A percentile compares a stretch with the other conserved stretches of the same genome.
These are phyloP conservation scores for Priceomyces melissophilus DNA, from an alignment of 805 yeast species.

Conservation along the genomic window DNA sequence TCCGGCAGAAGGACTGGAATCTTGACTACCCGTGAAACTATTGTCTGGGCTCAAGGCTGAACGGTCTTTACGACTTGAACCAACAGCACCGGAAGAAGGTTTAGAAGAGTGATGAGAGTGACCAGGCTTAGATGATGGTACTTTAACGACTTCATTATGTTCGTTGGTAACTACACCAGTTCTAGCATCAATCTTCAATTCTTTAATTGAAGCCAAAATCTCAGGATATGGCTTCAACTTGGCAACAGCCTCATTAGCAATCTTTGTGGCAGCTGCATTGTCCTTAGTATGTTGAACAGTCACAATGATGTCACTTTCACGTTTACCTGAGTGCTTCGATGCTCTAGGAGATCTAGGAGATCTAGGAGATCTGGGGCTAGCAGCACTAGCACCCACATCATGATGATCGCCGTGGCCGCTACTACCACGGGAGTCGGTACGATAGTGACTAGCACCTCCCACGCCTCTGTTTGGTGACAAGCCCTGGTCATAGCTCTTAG, in stretches of 20 bases:
- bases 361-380: background rate
- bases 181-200: conserved; percentile 26
- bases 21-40: background rate
- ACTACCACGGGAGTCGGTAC: no score
- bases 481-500: no score
- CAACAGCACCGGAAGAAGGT: background rate
- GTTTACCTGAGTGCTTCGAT: background rate
- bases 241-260: conserved; percentile 26
- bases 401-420: background rate
- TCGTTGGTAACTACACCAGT: conserved; percentile 30
- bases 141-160: conserved; percentile 11
- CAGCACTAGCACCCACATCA: conserved; percentile 1
- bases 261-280: conserved; percentile 20
- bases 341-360: background rate
- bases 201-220: conserved; percentile 16
- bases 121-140: background rate
- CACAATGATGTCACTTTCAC: conserved; percentile 20
- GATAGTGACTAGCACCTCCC: no score
- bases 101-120: background rate
- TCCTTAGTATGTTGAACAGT: conserved; percentile 28
- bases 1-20: background rate
- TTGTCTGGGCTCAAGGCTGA: background rate
- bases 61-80: no score
- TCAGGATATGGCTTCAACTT: conserved; percentile 21
- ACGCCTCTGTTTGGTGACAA: no score